Evolutionary conservation across 1,284 basidiomycete genomes (phyloP).

Genomic region (Cutaneotrichosporon cavernicola): DNA sequence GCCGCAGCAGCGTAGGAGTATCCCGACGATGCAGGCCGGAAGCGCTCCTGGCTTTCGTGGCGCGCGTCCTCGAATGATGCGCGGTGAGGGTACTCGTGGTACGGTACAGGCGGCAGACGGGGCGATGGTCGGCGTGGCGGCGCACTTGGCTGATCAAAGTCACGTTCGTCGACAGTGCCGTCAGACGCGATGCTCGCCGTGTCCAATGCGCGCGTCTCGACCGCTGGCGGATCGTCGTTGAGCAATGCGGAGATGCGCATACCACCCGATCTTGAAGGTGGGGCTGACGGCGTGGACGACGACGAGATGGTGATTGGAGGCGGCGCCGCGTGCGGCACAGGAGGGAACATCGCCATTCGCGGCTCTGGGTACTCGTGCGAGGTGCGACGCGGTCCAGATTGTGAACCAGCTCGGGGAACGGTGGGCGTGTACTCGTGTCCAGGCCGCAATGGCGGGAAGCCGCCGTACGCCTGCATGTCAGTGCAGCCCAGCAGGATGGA

Average conservation of each 20-base stretch:
- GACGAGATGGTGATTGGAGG: constrained; percentile 11
- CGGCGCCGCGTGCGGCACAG: constrained; percentile 21
- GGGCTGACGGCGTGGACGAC: not conserved
- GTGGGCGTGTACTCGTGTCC: constrained; percentile 1
- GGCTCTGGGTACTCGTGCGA: constrained; percentile 29
- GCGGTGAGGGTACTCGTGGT: constrained; percentile 18
- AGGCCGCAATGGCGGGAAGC: constrained; percentile 16
- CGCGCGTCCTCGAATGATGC: constrained; percentile 13
- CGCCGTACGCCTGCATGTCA: constrained; percentile 14
- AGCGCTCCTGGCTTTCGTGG: constrained; percentile 11
- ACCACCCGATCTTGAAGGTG: constrained; percentile 36
- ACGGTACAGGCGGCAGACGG: constrained; percentile 5
- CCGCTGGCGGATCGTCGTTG: constrained; percentile 40
- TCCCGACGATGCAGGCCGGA: constrained; percentile 7
- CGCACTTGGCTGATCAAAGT: constrained; percentile 23
- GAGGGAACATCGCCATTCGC: constrained; percentile 45
- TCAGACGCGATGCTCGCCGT: constrained; percentile 41
- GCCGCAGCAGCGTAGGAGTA: constrained; percentile 24
- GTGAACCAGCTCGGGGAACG: not conserved
- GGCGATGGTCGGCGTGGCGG: constrained; percentile 18
- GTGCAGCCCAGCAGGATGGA: not conserved
- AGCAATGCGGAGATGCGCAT: constrained; percentile 48
- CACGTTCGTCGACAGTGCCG: constrained; percentile 45
- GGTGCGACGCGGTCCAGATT: not conserved
- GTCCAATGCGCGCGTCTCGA: constrained; percentile 27